Conservation (phyloP, 169 alveolate genomes). For the Pseudocohnilembus persalinus region DNA sequence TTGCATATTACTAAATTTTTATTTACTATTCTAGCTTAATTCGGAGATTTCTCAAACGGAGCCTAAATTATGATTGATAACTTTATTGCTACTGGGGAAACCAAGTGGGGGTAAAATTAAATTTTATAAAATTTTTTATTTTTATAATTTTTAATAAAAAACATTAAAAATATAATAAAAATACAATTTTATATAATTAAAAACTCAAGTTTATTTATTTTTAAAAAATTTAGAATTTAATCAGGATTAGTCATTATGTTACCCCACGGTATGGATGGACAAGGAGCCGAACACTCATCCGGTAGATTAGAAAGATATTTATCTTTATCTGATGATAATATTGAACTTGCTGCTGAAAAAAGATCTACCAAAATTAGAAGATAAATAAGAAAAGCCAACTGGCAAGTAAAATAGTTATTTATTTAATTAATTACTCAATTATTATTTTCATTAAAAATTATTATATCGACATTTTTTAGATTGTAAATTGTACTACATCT, state of each 20-base stretch:
- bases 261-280: constrained; percentile 97
- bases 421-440: constrained; percentile 40
- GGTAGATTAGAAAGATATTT: constrained; percentile 84
- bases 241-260: constrained; percentile 89
- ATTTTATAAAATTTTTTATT: no score
- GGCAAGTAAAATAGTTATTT: constrained; percentile 1
- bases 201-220: neutral
- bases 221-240: constrained; percentile 44
- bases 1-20: no score
- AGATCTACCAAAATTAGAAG: constrained; percentile 54
- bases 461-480: constrained; percentile 63
- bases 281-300: constrained; percentile 96
- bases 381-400: constrained; percentile 41
- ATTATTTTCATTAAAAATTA: constrained; percentile 70
- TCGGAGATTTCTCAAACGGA: constrained; percentile 97
- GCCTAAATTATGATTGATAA: constrained; percentile 95
- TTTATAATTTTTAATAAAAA: no score
- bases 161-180: no score
- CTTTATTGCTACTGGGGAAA: constrained; percentile 92
- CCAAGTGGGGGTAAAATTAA: constrained; percentile 90
- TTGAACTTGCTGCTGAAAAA: constrained; percentile 75
- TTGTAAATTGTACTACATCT: constrained; percentile 88
- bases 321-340: constrained; percentile 85
- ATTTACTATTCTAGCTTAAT: constrained; percentile 75
- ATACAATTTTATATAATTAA: no score